Base-by-base conservation (phyloP, 2,329 filamentous ascomycete species). In the Aureobasidium pullulans region DNA sequence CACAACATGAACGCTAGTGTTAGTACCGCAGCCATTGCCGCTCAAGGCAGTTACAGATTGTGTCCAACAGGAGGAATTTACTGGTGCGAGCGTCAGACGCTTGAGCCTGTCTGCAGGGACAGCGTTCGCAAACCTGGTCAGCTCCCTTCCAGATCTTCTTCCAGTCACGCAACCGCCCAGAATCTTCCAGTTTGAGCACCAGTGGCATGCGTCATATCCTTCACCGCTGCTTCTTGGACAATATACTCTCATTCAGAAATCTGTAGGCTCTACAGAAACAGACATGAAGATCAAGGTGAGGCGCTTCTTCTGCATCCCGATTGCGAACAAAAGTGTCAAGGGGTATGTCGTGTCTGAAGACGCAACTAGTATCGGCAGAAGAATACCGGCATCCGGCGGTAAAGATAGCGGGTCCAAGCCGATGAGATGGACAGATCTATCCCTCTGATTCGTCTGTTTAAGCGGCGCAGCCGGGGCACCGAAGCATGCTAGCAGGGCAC, bases 71-170 rank as follows among this genome's bases (percentile, higher is more conserved):
- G 16, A 42, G 36, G 9, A 13, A 46, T 7, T 19, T 31, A 19
- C 39, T n/a, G 39, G 52, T 32, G 52, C 31, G 32, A 53, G 52
- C 40, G 31, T 34, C 32, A 11, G 50, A 36, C 52, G 52, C 52
- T 56, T 56, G 52, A 56, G 52, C 52, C 29, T 37, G 16, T 37
- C 52, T 56, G 52, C 52, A 56, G 52, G 52, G 52, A 46, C 50
- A 23, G 10, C 8, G 16, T 37, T 46, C 52, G 31, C 29, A 54
- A 56, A 56, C 52, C 52, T 46, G 52, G 52, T 56, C 52, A 37
- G 50, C 39, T 39, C 9, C 40, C 40, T 34, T 56, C 40, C 29
- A 56, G 39, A 56, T 46, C 52, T 46, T 36, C 39, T 37, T 29
- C 7, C 29, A 34, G 39, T 56, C 40, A 56, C 52, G 19, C 52